These are phyloP conservation scores for Chlorella vulgaris DNA, from an alignment of 139 green algal species.

Conservation along the genomic window DNA sequence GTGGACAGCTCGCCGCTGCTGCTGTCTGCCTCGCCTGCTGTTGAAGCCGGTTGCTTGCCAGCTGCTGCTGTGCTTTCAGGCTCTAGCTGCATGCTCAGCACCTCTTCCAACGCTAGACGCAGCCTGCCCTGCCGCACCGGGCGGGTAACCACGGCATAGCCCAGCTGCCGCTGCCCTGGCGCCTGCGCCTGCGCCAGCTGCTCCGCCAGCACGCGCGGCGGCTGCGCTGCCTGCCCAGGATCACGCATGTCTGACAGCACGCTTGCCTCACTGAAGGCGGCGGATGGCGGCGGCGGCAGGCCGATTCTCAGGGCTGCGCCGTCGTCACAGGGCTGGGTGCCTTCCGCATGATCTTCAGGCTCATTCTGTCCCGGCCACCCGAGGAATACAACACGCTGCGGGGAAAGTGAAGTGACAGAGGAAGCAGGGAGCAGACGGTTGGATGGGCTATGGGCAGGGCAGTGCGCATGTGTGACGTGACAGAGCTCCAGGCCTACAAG, in stretches of 20 bases:
- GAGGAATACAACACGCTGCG: conserved; percentile 20
- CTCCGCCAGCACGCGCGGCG: conserved; percentile 12
- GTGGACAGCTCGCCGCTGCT: neutral
- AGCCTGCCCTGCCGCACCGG: conserved; percentile 75
- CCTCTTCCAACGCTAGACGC: conserved; percentile 74
- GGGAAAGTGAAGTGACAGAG: no score
- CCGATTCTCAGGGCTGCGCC: neutral
- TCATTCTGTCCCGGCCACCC: conserved; percentile 21
- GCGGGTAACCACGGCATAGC: conserved; percentile 76
- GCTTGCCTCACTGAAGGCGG: neutral
- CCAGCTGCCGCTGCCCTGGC: conserved; percentile 39
- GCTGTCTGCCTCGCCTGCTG: neutral
- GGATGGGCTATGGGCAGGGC: neutral
- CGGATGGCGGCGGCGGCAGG: neutral
- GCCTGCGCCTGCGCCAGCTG: neutral
- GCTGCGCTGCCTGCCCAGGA: conserved; percentile 11
- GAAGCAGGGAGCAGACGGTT: neutral
- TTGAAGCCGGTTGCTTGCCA: neutral
- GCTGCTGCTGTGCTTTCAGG: neutral
- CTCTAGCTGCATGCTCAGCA: conserved; percentile 60
- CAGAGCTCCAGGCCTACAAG: no score
- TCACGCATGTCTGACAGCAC: neutral
- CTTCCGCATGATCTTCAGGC: neutral
- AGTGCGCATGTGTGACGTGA: neutral
- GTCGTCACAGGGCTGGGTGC: neutral